Conservation (phyloP, 129 eudicot genomes). For the Apium graveolens region DNA sequence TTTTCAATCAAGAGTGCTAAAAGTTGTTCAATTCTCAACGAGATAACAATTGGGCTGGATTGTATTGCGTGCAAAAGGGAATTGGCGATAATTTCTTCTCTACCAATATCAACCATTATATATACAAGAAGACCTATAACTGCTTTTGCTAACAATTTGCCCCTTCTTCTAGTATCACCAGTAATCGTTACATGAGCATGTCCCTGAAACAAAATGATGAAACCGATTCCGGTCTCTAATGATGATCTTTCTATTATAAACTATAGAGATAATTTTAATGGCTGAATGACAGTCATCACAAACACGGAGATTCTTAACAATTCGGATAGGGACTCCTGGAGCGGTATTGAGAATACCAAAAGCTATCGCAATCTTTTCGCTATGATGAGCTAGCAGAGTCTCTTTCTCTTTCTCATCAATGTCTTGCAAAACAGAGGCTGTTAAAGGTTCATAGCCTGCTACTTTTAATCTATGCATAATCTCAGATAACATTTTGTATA, state of each 20-base stretch:
- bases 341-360: constrained; percentile 14
- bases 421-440: constrained; percentile 1
- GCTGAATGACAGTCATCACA: constrained; percentile 17
- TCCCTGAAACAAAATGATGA: constrained; percentile 12
- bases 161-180: not conserved
- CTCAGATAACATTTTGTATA: not conserved
- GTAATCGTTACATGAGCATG: constrained; percentile 15
- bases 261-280: not conserved
- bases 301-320: constrained; percentile 1
- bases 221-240: constrained; percentile 10
- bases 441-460: constrained; percentile 6
- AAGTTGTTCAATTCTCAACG: not conserved
- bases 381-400: constrained; percentile 1
- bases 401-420: constrained; percentile 7
- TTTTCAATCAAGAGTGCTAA: not conserved
- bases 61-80: not conserved
- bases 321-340: constrained; percentile 1
- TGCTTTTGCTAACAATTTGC: not conserved
- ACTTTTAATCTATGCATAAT: constrained; percentile 6
- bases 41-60: not conserved
- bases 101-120: not conserved
- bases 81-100: not conserved
- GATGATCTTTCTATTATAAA: constrained; percentile 9
- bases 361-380: constrained; percentile 16
- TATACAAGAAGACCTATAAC: not conserved